A percentile compares a stretch with the other conserved stretches of the same genome.
These are phyloP conservation scores for Spiraea crenata DNA, from an alignment of 331 rosid genomes.

Conservation along the genomic window DNA sequence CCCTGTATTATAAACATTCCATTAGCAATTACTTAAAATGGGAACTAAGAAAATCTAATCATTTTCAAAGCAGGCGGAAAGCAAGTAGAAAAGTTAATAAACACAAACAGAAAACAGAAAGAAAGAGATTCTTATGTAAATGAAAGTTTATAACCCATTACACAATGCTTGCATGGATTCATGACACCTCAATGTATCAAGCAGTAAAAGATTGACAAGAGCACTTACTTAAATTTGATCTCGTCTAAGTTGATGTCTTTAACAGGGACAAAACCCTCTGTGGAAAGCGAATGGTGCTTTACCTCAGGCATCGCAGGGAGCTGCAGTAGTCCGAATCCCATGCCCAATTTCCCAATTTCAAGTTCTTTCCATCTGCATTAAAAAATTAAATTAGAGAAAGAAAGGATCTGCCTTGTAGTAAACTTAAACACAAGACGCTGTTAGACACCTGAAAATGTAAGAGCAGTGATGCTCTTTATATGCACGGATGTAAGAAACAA, in stretches of 20 bases:
- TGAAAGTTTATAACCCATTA: background rate
- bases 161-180: background rate
- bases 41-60: background rate
- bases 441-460: constrained; percentile 69
- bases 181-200: background rate
- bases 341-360: constrained; percentile 86
- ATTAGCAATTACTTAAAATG: constrained; percentile 16
- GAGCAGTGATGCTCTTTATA: constrained; percentile 92
- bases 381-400: background rate
- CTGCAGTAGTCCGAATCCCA: constrained; percentile 80
- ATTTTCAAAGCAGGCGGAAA: background rate
- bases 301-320: constrained; percentile 89
- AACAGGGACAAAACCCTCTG: constrained; percentile 70
- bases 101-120: background rate
- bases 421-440: constrained; percentile 1
- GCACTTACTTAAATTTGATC: constrained; percentile 72
- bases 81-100: background rate
- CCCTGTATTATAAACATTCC: constrained; percentile 42
- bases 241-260: constrained; percentile 72
- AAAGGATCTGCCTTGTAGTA: background rate
- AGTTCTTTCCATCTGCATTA: constrained; percentile 85
- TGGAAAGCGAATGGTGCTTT: constrained; percentile 67
- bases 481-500: constrained; percentile 88
- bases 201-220: constrained; percentile 2
- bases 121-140: background rate